Percentiles rank a stretch among this genome's conserved stretches.
Conservation (phyloP, 2,329 filamentous ascomycete species). For the Claviceps pazoutovae region DNA sequence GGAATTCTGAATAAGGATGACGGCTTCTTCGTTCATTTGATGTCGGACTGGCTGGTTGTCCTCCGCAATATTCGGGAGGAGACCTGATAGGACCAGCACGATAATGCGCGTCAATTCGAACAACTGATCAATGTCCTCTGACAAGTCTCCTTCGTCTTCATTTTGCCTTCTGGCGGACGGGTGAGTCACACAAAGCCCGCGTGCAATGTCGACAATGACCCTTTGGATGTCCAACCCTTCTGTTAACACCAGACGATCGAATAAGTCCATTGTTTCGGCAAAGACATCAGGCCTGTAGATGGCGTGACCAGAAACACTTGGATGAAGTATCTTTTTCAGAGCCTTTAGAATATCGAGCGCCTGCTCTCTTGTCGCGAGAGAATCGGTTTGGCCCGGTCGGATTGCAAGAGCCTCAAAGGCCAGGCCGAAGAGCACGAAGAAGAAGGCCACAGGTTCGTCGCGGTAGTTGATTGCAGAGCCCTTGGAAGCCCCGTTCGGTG, state of each 20-base stretch:
- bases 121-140: constrained; percentile 93
- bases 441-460: constrained; percentile 95
- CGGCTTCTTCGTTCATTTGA: constrained; percentile 75
- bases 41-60: constrained; percentile 52
- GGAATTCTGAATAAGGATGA: constrained; percentile 64
- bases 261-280: constrained; percentile 88
- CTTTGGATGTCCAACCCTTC: constrained; percentile 79
- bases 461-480: constrained; percentile 86
- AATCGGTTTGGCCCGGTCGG: constrained; percentile 39
- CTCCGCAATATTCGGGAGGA: constrained; percentile 71
- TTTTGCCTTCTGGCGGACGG: constrained; percentile 57
- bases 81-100: constrained; percentile 75
- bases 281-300: constrained; percentile 96
- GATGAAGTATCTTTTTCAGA: constrained; percentile 86
- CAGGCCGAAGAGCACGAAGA: constrained; percentile 93
- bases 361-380: constrained; percentile 58
- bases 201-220: constrained; percentile 87
- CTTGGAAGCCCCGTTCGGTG: constrained; percentile 40
- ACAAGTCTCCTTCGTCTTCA: constrained; percentile 60
- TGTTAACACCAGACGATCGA: constrained; percentile 84
- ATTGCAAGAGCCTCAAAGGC: constrained; percentile 91
- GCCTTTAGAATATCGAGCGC: constrained; percentile 80
- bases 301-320: constrained; percentile 87
- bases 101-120: constrained; percentile 96
- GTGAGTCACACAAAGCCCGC: constrained; percentile 79